A percentile compares a stretch with the other conserved stretches of the same genome.
These are phyloP conservation scores for Melaleuca alternifolia DNA, from an alignment of 345 rosid species.

Conservation along the genomic window DNA sequence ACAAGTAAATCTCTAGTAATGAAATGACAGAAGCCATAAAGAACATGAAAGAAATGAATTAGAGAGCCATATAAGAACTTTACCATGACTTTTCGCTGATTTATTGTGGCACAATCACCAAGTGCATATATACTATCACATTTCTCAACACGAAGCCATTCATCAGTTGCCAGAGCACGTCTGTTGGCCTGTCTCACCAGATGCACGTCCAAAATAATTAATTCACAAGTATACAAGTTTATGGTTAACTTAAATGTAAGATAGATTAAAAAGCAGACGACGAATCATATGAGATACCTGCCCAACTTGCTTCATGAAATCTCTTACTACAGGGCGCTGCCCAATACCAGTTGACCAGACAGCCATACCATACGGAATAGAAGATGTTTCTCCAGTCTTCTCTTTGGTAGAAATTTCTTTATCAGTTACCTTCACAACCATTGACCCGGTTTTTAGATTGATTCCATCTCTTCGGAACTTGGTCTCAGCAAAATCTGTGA, in stretches of 20 bases:
- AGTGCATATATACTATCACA: conserved; percentile 64
- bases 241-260: neutral
- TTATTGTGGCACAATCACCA: conserved; percentile 97
- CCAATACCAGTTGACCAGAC: conserved; percentile 99
- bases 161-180: conserved; percentile 94
- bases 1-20: neutral
- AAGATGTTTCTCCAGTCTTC: conserved; percentile 39
- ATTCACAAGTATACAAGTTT: neutral
- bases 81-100: conserved; percentile 99
- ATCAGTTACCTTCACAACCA: conserved; percentile 74
- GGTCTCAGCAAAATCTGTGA: conserved; percentile 86
- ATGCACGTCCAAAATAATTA: neutral
- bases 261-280: neutral
- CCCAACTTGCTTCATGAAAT: conserved; percentile 87
- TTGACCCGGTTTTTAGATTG: conserved; percentile 82
- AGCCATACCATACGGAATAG: conserved; percentile 87
- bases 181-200: conserved; percentile 45
- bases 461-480: conserved; percentile 89
- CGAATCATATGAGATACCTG: conserved; percentile 42
- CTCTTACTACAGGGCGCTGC: conserved; percentile 68
- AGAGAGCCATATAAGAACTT: neutral
- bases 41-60: neutral
- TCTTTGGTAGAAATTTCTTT: conserved; percentile 76
- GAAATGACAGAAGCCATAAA: neutral
- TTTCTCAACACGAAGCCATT: conserved; percentile 92